Evolutionary conservation across 768 basidiomycete genomes (phyloP).

Genomic region (Leccinellum albellum): DNA sequence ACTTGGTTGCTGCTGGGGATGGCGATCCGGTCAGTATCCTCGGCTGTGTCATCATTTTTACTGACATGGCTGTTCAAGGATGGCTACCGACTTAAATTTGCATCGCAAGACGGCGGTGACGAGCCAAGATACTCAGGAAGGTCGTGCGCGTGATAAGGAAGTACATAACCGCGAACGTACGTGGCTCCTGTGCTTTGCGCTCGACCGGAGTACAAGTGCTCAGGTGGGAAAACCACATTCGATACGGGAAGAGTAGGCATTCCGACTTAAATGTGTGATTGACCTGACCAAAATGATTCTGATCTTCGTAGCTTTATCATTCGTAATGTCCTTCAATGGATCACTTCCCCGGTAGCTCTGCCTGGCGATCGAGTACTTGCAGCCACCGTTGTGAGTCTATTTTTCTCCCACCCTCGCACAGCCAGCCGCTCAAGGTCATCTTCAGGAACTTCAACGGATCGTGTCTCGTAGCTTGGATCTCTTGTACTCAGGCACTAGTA

Average conservation of each 20-base stretch:
- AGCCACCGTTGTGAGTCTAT: slow-evolving; percentile 63
- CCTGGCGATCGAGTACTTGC: slow-evolving; percentile 67
- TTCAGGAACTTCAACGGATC: slow-evolving; percentile 82
- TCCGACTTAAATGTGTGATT: neutral
- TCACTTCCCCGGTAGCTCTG: slow-evolving; percentile 56
- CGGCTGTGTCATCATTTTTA: neutral
- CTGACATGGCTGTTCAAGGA: slow-evolving; percentile 43
- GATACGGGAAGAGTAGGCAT: slow-evolving; percentile 86
- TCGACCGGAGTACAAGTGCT: slow-evolving; percentile 88
- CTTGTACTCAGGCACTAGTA: slow-evolving; percentile 77
- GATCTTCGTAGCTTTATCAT: slow-evolving; percentile 67
- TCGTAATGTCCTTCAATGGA: slow-evolving; percentile 77
- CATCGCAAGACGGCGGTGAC: slow-evolving; percentile 74
- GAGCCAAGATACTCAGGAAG: slow-evolving; percentile 72
- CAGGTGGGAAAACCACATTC: slow-evolving; percentile 97
- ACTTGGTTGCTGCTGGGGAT: slow-evolving; percentile 90
- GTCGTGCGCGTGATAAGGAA: slow-evolving; percentile 72
- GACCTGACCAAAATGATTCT: neutral
- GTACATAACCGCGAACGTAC: slow-evolving; percentile 93
- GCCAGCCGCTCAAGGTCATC: neutral
- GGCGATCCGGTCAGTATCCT: slow-evolving; percentile 60
- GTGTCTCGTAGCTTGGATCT: slow-evolving; percentile 86
- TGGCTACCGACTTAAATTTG: slow-evolving; percentile 94
- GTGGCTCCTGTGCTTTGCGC: slow-evolving; percentile 83
- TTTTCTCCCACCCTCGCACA: neutral